A percentile compares a stretch with the other conserved stretches of the same genome.
Conservation (phyloP, 768 basidiomycete genomes). For the Lactarius quietus region DNA sequence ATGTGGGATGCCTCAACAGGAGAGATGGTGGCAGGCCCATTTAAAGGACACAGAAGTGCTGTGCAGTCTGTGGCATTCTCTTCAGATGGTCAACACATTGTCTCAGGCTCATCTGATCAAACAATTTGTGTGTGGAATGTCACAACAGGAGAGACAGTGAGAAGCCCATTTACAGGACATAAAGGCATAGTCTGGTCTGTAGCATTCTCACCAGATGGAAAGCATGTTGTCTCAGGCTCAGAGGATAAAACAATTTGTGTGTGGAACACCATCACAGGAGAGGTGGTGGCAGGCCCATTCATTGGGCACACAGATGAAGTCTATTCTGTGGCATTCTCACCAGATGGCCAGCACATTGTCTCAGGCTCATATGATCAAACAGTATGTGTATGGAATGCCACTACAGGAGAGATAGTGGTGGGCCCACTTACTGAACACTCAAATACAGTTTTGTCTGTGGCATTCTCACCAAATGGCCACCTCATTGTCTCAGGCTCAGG, state of each 20-base stretch:
- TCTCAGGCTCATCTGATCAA: neutral
- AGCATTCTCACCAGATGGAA: conserved; percentile 1
- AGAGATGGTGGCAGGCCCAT: neutral
- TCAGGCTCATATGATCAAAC: neutral
- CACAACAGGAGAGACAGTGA: neutral
- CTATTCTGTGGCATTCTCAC: neutral
- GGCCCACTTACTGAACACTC: neutral
- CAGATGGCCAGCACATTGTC: neutral
- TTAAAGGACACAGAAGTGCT: neutral
- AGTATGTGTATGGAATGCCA: neutral
- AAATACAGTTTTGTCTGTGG: neutral
- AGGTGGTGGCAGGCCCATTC: neutral
- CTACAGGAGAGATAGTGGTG: neutral
- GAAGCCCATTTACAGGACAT: neutral
- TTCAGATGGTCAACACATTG: conserved; percentile 14
- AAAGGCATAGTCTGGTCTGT: neutral
- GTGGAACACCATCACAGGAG: conserved; percentile 4
- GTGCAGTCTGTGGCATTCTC: neutral
- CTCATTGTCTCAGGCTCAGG: neutral
- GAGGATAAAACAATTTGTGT: conserved; percentile 2
- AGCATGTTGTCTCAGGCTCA: conserved; percentile 27
- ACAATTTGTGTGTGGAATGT: neutral
- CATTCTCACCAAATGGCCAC: neutral
- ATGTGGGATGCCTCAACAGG: neutral
- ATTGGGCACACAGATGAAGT: neutral